Evolutionary conservation across 2,329 filamentous ascomycete species (phyloP), one percentile per base, ranked within the genome.

Genomic region (Tolypocladium ophioglossoides): DNA sequence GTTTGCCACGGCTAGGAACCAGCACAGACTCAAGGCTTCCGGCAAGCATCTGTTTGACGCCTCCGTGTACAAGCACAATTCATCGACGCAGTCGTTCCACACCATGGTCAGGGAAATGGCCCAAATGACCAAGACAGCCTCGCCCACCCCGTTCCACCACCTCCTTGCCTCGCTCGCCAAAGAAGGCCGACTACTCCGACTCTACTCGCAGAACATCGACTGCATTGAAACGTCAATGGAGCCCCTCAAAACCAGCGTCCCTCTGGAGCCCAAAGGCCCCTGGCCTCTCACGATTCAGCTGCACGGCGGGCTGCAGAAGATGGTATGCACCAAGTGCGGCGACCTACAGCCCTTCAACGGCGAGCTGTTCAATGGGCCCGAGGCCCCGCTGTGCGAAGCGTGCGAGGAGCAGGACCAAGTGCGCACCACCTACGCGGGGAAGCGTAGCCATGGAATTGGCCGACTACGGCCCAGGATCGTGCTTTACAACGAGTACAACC

Each of bases 171-270:
- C 91, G 4, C 78, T 99, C 24, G 89, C 92, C 4, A 81, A 88
- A 55, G 91, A 97, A 70, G 89, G 87, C 46, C 88, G 94, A 22
- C 74, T 99, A 27, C 76, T 96, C 66, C 88, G 94, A 46, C 79
- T 99, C 8, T 99, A 99, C 70, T 92, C 89, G 3, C 94, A 99
- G 67, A 99, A 99, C 62, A 92, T 99, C 37, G 94, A 99, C 72
- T 90, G 91, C 55, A 87, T 99, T 60, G 94, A 99, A 63, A 94
- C 89, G 0, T 82, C 84, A 9, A 79, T 99, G 69, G 75, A 83
- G 49, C 91, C 92, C 3, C 75, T 99, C 10, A 78, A 80, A 30
- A 97, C 94, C 0, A 79, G 80, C 52, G 84, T 96, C 1, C 94
- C 94, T 1, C 77, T 99, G 14, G 86, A 85, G 57, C 61, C 82